A percentile compares a stretch with the other conserved stretches of the same genome.
phyloP scores from a whole-genome alignment of 768 basidiomycete genomes.

The Tulasnella calospora region DNA sequence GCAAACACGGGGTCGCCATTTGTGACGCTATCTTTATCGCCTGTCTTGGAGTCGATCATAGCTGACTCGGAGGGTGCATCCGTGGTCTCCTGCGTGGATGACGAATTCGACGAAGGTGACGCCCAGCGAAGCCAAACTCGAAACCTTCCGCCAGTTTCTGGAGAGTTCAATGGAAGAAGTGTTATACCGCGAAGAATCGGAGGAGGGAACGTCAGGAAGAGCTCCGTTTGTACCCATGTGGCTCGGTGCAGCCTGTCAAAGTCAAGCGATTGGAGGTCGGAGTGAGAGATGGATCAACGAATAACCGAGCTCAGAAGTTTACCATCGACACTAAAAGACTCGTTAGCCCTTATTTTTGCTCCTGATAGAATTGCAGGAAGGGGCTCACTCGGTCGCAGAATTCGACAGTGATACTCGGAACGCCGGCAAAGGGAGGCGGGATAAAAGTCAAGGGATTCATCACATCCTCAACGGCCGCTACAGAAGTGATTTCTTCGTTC shows the following conservation, averaged over 20 bases:
- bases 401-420: slow-evolving; percentile 72
- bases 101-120: slow-evolving; percentile 34
- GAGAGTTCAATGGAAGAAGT: slow-evolving; percentile 66
- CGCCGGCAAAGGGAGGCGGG: slow-evolving; percentile 26
- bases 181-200: slow-evolving; percentile 63
- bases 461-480: slow-evolving; percentile 26
- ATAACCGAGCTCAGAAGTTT: not conserved
- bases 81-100: slow-evolving; percentile 34
- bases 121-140: slow-evolving; percentile 69
- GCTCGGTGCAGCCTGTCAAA: slow-evolving; percentile 78
- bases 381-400: slow-evolving; percentile 81
- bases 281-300: slow-evolving; percentile 15
- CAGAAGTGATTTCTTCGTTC: not conserved
- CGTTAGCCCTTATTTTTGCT: not conserved
- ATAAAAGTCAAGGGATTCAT: slow-evolving; percentile 33
- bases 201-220: slow-evolving; percentile 85
- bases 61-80: not conserved
- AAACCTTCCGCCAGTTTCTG: slow-evolving; percentile 86
- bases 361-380: not conserved
- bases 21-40: not conserved
- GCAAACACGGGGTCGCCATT: not conserved
- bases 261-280: not conserved
- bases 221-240: slow-evolving; percentile 88
- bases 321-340: slow-evolving; percentile 70
- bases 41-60: not conserved